Evolutionary conservation across 495 filamentous ascomycete genomes (phyloP).

Genomic region (Aspergillus egyptiacus): DNA sequence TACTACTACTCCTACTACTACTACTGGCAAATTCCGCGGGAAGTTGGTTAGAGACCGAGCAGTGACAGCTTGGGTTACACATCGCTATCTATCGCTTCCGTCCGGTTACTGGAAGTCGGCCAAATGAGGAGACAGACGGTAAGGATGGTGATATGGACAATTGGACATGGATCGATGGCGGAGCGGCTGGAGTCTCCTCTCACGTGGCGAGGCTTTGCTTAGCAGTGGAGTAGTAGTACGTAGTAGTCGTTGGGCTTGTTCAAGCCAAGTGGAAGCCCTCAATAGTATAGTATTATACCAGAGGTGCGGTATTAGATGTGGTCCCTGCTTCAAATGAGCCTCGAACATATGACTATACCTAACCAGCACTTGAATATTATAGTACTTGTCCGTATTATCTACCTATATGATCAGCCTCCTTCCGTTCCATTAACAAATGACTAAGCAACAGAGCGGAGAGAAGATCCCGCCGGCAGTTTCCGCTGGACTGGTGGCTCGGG

Average conservation of each 20-base stretch:
- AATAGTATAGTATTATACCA: neutral
- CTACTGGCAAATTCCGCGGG: neutral
- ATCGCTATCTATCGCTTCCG: neutral
- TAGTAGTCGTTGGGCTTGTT: neutral
- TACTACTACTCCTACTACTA: neutral
- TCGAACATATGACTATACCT: no score
- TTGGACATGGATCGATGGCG: neutral
- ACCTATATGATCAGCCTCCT: neutral
- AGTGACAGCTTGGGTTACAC: neutral
- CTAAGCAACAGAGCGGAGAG: conserved; percentile 19
- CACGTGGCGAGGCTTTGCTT: neutral
- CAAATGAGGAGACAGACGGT: neutral
- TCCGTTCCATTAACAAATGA: neutral
- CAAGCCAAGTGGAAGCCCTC: neutral
- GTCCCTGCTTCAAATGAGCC: no score
- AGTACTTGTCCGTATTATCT: neutral
- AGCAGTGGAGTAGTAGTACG: no score
- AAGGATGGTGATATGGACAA: neutral
- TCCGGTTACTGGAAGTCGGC: neutral
- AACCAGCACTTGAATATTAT: no score
- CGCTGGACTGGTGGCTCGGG: conserved; percentile 25
- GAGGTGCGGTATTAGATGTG: neutral
- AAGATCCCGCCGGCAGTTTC: conserved; percentile 35
- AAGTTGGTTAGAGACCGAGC: no score
- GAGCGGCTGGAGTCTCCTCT: neutral